phyloP scores from a whole-genome alignment of 2,329 filamentous ascomycete species.

The Apiospora pterosperma region DNA sequence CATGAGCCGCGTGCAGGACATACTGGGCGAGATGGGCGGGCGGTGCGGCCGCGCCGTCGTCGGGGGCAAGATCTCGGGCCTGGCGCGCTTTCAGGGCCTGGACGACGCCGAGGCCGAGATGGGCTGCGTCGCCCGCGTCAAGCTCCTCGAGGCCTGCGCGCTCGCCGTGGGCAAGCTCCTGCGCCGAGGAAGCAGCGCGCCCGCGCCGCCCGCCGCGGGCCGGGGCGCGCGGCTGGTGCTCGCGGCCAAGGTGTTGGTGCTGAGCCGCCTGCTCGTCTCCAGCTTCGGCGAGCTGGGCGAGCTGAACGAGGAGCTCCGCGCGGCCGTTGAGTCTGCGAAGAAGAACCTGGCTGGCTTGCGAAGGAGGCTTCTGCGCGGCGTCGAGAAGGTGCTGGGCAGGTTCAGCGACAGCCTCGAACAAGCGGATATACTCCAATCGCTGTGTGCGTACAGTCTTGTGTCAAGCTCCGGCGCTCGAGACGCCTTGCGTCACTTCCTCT shows the following conservation, averaged over 20 bases:
- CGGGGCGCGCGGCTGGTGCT: conserved; percentile 51
- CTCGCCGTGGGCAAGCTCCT: conserved; percentile 48
- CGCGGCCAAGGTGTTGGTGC: conserved; percentile 69
- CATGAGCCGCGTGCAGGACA: conserved; percentile 70
- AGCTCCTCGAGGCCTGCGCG: conserved; percentile 49
- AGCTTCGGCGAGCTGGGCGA: conserved; percentile 54
- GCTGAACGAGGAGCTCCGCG: conserved; percentile 28
- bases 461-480: conserved; percentile 79
- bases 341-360: conserved; percentile 61
- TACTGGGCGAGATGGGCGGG: conserved; percentile 68
- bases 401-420: conserved; percentile 50
- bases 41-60: conserved; percentile 73
- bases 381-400: conserved; percentile 66
- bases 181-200: conserved; percentile 28
- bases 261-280: conserved; percentile 73
- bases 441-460: conserved; percentile 79
- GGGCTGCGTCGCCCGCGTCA: conserved; percentile 38
- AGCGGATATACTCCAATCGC: conserved; percentile 62
- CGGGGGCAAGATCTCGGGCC: conserved; percentile 59
- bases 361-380: conserved; percentile 59
- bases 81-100: conserved; percentile 43
- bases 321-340: conserved; percentile 56
- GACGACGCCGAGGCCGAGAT: conserved; percentile 20
- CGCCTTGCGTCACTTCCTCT: conserved; percentile 74
- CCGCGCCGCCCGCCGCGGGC: too few species aligned